Conservation (phyloP, 768 basidiomycete species). For the Agaricus subrufescens region DNA sequence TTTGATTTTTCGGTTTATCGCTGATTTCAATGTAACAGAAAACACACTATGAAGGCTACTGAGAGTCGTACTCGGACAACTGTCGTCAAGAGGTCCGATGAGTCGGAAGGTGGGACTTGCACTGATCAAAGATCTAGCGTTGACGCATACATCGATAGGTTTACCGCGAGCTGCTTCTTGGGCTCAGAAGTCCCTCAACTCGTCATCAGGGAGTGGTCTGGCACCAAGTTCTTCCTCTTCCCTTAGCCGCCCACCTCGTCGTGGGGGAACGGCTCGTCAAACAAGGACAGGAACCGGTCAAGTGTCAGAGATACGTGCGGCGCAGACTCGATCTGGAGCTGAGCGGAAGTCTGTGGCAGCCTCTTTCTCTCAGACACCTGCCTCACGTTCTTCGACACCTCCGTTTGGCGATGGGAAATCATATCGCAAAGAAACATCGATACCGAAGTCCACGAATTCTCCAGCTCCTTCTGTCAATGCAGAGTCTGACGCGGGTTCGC, state of each 20-base stretch:
- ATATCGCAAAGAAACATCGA: conserved; percentile 19
- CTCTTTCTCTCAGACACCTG: conserved; percentile 40
- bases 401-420: conserved; percentile 38
- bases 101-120: conserved; percentile 48
- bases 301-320: conserved; percentile 28
- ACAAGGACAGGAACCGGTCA: conserved; percentile 29
- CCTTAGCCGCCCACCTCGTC: conserved; percentile 35
- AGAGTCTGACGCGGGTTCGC: conserved; percentile 47
- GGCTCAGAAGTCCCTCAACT: conserved; percentile 39
- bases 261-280: conserved; percentile 41
- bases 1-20: conserved; percentile 4
- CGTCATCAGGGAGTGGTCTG: conserved; percentile 12
- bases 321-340: conserved; percentile 27
- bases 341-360: conserved; percentile 43
- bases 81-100: conserved; percentile 49
- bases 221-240: conserved; percentile 14
- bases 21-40: conserved; percentile 39
- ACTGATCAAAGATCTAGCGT: neutral
- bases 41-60: conserved; percentile 90
- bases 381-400: conserved; percentile 56
- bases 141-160: conserved; percentile 26
- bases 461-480: conserved; percentile 46
- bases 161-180: conserved; percentile 69
- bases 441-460: conserved; percentile 26
- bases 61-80: conserved; percentile 58